Conservation (phyloP, 1,284 basidiomycete genomes). For the Xerocomus minutiporus region DNA sequence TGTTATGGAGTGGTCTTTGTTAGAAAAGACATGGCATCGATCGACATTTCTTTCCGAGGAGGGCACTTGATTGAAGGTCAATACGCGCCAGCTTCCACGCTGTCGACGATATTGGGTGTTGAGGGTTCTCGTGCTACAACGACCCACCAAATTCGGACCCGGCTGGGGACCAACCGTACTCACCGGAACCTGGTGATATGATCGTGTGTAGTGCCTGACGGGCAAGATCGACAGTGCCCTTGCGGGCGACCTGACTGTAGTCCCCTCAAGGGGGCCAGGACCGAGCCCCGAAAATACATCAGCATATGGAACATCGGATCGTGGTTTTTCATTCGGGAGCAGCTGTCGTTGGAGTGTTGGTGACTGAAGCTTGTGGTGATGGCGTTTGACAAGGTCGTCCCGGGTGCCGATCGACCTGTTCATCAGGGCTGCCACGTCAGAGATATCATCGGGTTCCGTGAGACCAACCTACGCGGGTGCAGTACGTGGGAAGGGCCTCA, state of each 20-base stretch:
- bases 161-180: background rate
- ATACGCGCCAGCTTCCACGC: background rate
- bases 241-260: slow-evolving; percentile 4
- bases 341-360: background rate
- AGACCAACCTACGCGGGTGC: background rate
- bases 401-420: background rate
- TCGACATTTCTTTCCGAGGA: no score
- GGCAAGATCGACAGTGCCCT: background rate
- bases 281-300: slow-evolving; percentile 12
- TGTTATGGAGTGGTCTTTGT: background rate
- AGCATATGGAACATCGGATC: background rate
- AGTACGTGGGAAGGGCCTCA: slow-evolving; percentile 8
- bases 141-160: background rate
- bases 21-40: background rate
- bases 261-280: slow-evolving; percentile 4
- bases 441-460: background rate
- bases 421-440: slow-evolving; percentile 21
- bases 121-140: background rate
- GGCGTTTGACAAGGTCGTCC: background rate
- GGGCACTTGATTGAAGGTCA: background rate
- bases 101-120: background rate
- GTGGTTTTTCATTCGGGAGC: background rate
- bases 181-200: background rate
- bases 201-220: background rate
- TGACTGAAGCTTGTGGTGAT: background rate